Base-by-base conservation (phyloP, 192 early-diverging fungal species). In the Tieghemiomyces parasiticus region DNA sequence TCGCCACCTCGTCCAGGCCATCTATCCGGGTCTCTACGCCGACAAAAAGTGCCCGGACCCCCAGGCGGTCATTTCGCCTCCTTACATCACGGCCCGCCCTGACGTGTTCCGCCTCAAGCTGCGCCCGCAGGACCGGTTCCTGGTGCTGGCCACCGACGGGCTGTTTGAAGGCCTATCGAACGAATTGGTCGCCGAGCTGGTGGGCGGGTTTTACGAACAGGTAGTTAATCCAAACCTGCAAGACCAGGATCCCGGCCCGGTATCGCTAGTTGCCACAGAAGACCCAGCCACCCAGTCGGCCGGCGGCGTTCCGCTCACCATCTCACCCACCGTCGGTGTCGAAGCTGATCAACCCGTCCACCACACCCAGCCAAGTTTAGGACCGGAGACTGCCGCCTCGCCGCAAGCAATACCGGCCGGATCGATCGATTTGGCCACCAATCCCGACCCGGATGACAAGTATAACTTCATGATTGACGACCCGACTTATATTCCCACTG, bases 41-140 rank as follows among this genome's bases (percentile, higher is more conserved):
- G 50, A 52, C 26, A 52, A 52, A 52, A 52, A 52, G 8, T 52
- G 50, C 8, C 50, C 50, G 14, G 50, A 52, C 26, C 50, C 50
- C 30, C 0, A 24, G 24, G 26, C 26, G 50, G 16, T 14, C 8
- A 52, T 52, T 8, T 52, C 50, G 0, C 50, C 50, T 14, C 50
- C 50, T 52, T 52, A 52, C 30, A 52, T 52, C 26, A 52, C 50
- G 50, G 50, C 50, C 26, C 50, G 50, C 16, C 50, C 50, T 2
- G 50, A 52, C 30, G 30, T 52, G 26, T 24, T 29, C 2, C 50
- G 50, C 30, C 30, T 24, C 12, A 52, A 52, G 30, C 26, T 52
- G 24, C 50, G 50, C 2, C 50, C 50, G 14, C 50, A 52, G 26
- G 50, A 52, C 50, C 50, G 50, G 50, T 52, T 52, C 30, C 26